These are phyloP conservation scores for Jatropha podagrica DNA, from an alignment of 441 rosid species.

Conservation along the genomic window DNA sequence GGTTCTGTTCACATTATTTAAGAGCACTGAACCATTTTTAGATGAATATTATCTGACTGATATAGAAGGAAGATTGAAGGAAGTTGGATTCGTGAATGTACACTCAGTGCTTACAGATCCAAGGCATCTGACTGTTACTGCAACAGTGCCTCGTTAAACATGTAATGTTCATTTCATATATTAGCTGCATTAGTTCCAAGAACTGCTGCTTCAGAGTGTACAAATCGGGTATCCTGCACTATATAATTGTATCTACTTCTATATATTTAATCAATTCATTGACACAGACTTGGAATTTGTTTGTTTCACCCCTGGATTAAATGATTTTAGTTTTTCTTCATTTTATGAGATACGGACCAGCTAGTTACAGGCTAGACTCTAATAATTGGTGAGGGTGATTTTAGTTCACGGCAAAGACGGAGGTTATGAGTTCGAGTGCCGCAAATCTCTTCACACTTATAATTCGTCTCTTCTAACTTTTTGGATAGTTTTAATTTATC, in stretches of 20 bases:
- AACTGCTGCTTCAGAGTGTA: background rate
- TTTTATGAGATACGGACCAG: background rate
- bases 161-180: background rate
- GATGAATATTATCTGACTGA: conserved; percentile 56
- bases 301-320: background rate
- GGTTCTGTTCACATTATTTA: conserved; percentile 51
- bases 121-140: conserved; percentile 50
- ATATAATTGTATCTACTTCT: background rate
- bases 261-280: background rate
- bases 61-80: conserved; percentile 46
- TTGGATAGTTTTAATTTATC: too few relatives aligned
- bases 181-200: background rate
- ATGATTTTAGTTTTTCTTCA: background rate
- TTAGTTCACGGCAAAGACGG: too few relatives aligned
- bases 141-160: conserved; percentile 38
- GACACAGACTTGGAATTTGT: background rate
- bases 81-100: conserved; percentile 45
- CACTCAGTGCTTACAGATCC: conserved; percentile 46
- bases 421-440: too few relatives aligned
- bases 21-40: conserved; percentile 61
- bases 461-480: too few relatives aligned
- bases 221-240: background rate
- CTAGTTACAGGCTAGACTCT: too few relatives aligned
- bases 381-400: too few relatives aligned
- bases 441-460: too few relatives aligned